A percentile compares a stretch with the other conserved stretches of the same genome.
Evolutionary conservation across 139 green algal genomes (phyloP).

Genomic region (Haematococcus sp.): DNA sequence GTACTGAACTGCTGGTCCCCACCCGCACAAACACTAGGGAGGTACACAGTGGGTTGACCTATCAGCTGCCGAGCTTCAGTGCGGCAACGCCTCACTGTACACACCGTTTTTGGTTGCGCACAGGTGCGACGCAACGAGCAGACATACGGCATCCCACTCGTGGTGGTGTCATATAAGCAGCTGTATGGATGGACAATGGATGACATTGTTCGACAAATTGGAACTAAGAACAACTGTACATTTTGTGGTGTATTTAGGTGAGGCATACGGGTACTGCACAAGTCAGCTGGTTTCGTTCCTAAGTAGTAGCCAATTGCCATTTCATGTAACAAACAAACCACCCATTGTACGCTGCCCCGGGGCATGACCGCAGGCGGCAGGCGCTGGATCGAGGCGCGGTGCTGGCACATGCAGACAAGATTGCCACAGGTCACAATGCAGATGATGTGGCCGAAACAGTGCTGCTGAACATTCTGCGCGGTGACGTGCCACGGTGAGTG

Average conservation of each 20-base stretch:
- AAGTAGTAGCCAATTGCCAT: too few species aligned
- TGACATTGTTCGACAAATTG: constrained; percentile 91
- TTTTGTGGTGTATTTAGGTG: constrained; percentile 95
- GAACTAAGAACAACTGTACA: constrained; percentile 94
- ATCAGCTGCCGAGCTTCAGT: too few species aligned
- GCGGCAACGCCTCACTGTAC: too few species aligned
- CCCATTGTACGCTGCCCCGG: too few species aligned
- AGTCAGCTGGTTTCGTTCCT: neutral
- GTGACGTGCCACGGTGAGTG: constrained; percentile 76
- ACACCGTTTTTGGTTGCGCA: too few species aligned
- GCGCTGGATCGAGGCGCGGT: constrained; percentile 87
- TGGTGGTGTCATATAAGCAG: constrained; percentile 90
- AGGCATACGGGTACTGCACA: neutral
- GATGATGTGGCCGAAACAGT: constrained; percentile 97
- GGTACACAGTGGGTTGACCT: too few species aligned
- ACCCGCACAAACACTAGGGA: too few species aligned
- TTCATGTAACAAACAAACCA: too few species aligned
- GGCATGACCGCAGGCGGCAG: constrained; percentile 58
- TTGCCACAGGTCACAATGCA: constrained; percentile 91
- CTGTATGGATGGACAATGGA: constrained; percentile 99
- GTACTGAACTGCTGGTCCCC: too few species aligned
- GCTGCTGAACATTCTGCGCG: constrained; percentile 93
- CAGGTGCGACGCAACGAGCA: constrained; percentile 73
- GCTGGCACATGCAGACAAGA: constrained; percentile 68
- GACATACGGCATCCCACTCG: constrained; percentile 77